Conservation (phyloP, 2,329 filamentous ascomycete species). For the Botrytis aclada region DNA sequence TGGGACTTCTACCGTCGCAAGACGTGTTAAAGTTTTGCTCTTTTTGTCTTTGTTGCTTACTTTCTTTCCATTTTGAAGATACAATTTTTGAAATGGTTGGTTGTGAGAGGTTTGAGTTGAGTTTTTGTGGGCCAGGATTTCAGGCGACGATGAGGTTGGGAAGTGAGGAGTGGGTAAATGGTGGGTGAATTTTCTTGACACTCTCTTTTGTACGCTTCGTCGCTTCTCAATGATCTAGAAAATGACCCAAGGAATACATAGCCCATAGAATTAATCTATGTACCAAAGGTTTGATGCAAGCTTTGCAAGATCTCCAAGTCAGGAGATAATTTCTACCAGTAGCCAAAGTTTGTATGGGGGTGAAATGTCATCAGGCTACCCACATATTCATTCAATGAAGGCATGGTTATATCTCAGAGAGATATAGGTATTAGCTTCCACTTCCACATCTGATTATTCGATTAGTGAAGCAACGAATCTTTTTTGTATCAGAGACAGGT, state of each 20-base stretch:
- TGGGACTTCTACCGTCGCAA: background rate
- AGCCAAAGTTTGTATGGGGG: too few species aligned
- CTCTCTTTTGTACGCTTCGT: background rate
- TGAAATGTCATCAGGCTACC: too few species aligned
- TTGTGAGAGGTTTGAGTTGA: background rate
- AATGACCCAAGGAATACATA: too few species aligned
- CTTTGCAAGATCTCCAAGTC: background rate
- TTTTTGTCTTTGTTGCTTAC: background rate
- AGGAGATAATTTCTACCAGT: too few species aligned
- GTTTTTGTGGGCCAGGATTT: background rate
- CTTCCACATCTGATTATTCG: too few species aligned
- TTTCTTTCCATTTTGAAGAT: background rate
- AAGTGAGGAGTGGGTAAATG: background rate
- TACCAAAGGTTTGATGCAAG: background rate
- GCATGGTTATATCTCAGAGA: too few species aligned
- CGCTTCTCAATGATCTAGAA: background rate
- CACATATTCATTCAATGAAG: too few species aligned
- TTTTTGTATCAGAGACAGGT: too few species aligned
- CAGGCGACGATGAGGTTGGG: background rate
- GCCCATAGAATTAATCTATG: accelerated
- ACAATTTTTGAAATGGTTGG: background rate
- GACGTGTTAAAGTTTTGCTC: background rate
- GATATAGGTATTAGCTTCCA: too few species aligned
- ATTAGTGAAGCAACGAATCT: too few species aligned
- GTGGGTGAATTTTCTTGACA: background rate